Base-by-base conservation (phyloP, 345 rosid species). In the Moricandia arvensis region DNA sequence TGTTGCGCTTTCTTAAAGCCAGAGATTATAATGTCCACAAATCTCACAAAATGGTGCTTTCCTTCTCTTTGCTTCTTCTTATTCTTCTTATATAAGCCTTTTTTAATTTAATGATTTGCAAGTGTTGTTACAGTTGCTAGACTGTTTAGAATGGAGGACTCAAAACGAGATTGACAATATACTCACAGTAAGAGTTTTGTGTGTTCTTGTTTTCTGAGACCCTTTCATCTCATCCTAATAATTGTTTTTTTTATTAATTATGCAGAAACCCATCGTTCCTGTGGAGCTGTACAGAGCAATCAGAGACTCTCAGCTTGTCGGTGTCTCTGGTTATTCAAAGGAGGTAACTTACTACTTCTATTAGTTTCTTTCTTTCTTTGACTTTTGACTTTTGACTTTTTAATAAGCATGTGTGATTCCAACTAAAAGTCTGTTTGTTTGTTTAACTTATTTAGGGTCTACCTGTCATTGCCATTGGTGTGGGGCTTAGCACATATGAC, bases 401-500 rank as follows among this genome's bases (percentile, higher is more conserved):
- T 43, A 10, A 11, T 3, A 47, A 49, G 47, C 73, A 69, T 63
- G 64, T 75, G 66, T 59, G 51, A 11, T 45, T 16, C 18, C 47
- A 41, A 43, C 49, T 43, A 41, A 12, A 58, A 49, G 57, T 68
- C 57, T 63, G 62, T 75, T 70, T 49, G 29, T 7, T 41, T 38
- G n/a, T n/a, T n/a, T n/a, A n/a, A n/a, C n/a, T n/a, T n/a, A n/a
- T 29, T 27, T 76, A 96, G 99, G 99, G 99, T 61, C 91, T 82
- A 80, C 99, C 99, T 65, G 93, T 96, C 70, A 82, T 93, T 81
- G 98, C 93, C 30, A 8, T 82, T 55, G 97, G 99, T 62, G 90
- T 83, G 79, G 99, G 98, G 81, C 90, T 86, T 69, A 96, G 99
- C 87, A 88, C 93, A 73, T 93, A 67, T 80, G 98, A 96, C 83